A percentile compares a stretch with the other conserved stretches of the same genome.
These are phyloP conservation scores for Carnegiea gigantea DNA, from an alignment of 179 eudicot species.

Conservation along the genomic window DNA sequence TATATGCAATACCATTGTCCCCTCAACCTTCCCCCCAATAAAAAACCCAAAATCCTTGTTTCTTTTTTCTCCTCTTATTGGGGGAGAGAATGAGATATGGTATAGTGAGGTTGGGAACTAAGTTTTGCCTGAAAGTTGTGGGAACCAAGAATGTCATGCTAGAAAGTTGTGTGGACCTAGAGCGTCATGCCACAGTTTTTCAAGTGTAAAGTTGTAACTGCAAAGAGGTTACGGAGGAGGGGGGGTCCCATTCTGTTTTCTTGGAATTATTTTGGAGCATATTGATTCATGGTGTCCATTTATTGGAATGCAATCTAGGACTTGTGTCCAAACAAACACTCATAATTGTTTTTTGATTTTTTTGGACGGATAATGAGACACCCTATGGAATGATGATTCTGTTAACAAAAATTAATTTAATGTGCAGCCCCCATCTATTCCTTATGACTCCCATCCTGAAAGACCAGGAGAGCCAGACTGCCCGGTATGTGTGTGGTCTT, in stretches of 20 bases:
- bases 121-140: background rate
- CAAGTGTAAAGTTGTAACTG: background rate
- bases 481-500: constrained; percentile 56
- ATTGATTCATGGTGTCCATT: background rate
- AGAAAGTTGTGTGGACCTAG: background rate
- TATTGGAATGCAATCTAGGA: background rate
- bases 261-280: background rate
- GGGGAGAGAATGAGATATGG: background rate
- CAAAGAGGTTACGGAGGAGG: background rate
- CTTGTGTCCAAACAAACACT: background rate
- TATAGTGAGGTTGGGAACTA: background rate
- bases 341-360: background rate
- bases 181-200: background rate
- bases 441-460: constrained; percentile 73
- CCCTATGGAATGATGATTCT: background rate
- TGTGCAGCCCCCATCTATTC: constrained; percentile 58
- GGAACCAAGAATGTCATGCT: background rate
- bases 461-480: constrained; percentile 96
- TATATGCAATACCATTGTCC: no score
- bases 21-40: no score
- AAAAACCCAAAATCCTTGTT: background rate
- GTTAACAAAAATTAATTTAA: constrained; percentile 15
- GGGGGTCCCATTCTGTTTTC: background rate
- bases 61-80: background rate
- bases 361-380: background rate